Evolutionary conservation across 805 yeast genomes (phyloP).

Genomic region (Isabelozyma heimii): DNA sequence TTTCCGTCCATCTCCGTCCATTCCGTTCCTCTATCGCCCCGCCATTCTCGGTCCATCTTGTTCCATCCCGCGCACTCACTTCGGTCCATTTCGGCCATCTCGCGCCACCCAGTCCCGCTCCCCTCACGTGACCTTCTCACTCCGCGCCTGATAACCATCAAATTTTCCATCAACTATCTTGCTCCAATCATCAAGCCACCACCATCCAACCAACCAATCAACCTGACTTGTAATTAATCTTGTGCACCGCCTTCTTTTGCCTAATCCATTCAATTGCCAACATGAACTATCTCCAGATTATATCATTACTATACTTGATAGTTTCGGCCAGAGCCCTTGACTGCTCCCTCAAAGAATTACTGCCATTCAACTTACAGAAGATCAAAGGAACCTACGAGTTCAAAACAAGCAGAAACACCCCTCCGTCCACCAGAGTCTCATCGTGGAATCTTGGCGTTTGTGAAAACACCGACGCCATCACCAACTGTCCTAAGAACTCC

Average conservation of each 20-base stretch:
- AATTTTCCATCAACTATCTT: not conserved
- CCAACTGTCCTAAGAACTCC: conserved; percentile 66
- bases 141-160: not conserved
- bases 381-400: conserved; percentile 50
- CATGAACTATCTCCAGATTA: not conserved
- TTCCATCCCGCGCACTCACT: too few relatives aligned
- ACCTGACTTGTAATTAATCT: not conserved
- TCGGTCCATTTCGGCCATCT: too few relatives aligned
- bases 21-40: too few relatives aligned
- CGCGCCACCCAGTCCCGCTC: too few relatives aligned
- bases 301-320: not conserved
- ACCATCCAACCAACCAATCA: too few relatives aligned
- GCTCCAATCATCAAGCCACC: not conserved
- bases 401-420: conserved; percentile 53
- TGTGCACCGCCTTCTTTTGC: not conserved
- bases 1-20: too few relatives aligned
- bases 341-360: conserved; percentile 35
- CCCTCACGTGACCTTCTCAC: not conserved
- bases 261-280: not conserved
- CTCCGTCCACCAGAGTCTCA: conserved; percentile 67
- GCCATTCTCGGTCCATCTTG: too few relatives aligned
- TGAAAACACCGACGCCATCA: conserved; percentile 35
- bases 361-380: conserved; percentile 39
- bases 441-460: conserved; percentile 77
- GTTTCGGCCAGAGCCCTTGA: conserved; percentile 21